Conservation (phyloP, 495 filamentous ascomycete genomes). For the Aspergillus sclerotiicarbonarius region DNA sequence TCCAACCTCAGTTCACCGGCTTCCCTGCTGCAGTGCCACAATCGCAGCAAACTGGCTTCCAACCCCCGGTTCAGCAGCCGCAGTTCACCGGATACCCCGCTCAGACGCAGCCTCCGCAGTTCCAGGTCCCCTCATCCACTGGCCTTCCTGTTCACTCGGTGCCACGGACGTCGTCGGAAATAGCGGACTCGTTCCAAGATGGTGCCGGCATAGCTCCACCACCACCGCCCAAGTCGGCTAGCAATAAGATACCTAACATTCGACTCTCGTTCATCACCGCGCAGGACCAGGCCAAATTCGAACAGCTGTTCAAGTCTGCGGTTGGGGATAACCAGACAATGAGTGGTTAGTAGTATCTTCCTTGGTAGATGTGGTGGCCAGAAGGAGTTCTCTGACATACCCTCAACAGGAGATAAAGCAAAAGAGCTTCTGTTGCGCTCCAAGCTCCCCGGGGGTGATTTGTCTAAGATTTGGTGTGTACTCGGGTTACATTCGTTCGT, state of each 20-base stretch:
- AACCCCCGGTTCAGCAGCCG: conserved; percentile 37
- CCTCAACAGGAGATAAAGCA: conserved; percentile 68
- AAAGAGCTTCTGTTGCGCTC: conserved; percentile 85
- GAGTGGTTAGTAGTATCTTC: conserved; percentile 54
- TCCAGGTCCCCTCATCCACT: conserved; percentile 46
- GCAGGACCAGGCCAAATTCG: conserved; percentile 94
- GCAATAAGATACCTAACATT: conserved; percentile 84
- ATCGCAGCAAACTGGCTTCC: conserved; percentile 47
- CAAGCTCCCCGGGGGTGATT: conserved; percentile 74
- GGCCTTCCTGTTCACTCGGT: conserved; percentile 39
- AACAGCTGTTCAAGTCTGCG: conserved; percentile 96
- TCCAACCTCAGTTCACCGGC: conserved; percentile 60
- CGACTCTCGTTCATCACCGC: conserved; percentile 93
- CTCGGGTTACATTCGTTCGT: neutral
- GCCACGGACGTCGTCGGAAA: conserved; percentile 72
- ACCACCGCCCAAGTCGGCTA: conserved; percentile 52
- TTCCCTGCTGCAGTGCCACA: conserved; percentile 48
- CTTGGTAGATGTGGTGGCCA: neutral
- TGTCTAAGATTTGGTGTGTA: conserved; percentile 82
- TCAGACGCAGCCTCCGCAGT: conserved; percentile 45
- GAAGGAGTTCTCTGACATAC: conserved; percentile 19
- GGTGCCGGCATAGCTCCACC: conserved; percentile 42
- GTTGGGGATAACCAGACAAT: conserved; percentile 84
- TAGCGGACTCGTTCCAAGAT: conserved; percentile 79
- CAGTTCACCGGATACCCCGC: conserved; percentile 42